phyloP scores from a whole-genome alignment of 495 filamentous ascomycete species.

The Aspergillus heteromorphus region DNA sequence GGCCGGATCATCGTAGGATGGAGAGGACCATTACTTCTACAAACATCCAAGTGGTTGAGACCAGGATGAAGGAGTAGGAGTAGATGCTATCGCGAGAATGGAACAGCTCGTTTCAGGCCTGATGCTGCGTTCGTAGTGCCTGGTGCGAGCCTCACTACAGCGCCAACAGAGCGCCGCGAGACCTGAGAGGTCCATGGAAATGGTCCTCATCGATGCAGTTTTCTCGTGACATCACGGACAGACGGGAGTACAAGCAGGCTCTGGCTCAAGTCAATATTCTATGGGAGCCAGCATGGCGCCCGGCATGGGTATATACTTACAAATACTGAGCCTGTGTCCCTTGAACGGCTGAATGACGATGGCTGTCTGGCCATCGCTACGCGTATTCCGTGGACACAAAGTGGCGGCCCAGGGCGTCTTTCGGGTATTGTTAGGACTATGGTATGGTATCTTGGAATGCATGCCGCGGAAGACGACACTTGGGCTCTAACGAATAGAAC shows the following conservation, averaged over 20 bases:
- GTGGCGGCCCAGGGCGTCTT: neutral
- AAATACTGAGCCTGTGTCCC: constrained; percentile 8
- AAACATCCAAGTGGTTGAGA: no score
- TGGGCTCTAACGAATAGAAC: neutral
- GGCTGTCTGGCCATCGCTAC: constrained; percentile 11
- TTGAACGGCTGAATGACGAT: constrained; percentile 10
- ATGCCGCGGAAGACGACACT: neutral
- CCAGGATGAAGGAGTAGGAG: no score
- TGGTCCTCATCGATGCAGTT: neutral
- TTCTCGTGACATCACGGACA: neutral
- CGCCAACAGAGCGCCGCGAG: neutral
- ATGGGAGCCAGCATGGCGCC: constrained; percentile 11
- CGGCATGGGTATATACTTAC: constrained; percentile 8
- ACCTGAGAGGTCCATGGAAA: neutral
- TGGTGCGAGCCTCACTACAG: no score
- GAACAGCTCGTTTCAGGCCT: no score
- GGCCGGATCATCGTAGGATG: constrained; percentile 54
- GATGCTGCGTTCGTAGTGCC: no score
- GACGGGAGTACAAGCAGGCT: constrained; percentile 1
- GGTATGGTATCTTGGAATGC: neutral
- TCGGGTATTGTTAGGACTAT: neutral
- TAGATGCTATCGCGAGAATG: no score
- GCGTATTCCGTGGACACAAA: constrained; percentile 10
- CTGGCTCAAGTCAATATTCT: constrained; percentile 16
- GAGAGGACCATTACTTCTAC: no score